Evolutionary conservation across 768 basidiomycete species (phyloP).

Genomic region (Suillus bovinus): DNA sequence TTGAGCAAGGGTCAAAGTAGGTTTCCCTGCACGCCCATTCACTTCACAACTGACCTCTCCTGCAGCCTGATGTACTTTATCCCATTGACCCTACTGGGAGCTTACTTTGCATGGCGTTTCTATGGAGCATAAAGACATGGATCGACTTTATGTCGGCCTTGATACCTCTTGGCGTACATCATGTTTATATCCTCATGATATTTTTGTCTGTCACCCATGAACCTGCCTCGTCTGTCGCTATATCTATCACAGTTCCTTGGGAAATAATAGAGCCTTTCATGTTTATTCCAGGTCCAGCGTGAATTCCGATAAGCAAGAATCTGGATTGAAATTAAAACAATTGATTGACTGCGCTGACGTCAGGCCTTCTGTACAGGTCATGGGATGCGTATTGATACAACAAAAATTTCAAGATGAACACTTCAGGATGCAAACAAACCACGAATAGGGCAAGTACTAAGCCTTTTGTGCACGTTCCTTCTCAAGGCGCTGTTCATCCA

Average conservation of each 20-base stretch:
- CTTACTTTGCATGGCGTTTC: conserved; percentile 86
- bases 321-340: background rate
- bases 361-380: background rate
- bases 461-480: conserved; percentile 14
- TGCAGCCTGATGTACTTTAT: conserved; percentile 79
- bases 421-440: background rate
- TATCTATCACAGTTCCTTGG: conserved; percentile 15
- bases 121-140: conserved; percentile 45
- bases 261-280: conserved; percentile 23
- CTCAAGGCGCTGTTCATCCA: conserved; percentile 32
- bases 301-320: conserved; percentile 1
- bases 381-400: background rate
- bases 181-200: conserved; percentile 17
- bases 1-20: conserved; percentile 71
- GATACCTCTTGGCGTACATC: conserved; percentile 1
- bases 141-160: background rate
- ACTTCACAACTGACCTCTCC: conserved; percentile 13
- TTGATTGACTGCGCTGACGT: background rate
- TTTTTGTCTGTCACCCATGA: conserved; percentile 13
- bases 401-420: background rate
- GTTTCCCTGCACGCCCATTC: conserved; percentile 22
- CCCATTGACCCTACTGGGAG: conserved; percentile 76
- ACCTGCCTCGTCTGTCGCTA: conserved; percentile 9
- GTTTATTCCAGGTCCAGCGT: conserved; percentile 4
- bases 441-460: background rate